Percentiles rank a stretch among this genome's conserved stretches.
Evolutionary conservation across 805 yeast species (phyloP).

Genomic region (Clavispora phyllophila): DNA sequence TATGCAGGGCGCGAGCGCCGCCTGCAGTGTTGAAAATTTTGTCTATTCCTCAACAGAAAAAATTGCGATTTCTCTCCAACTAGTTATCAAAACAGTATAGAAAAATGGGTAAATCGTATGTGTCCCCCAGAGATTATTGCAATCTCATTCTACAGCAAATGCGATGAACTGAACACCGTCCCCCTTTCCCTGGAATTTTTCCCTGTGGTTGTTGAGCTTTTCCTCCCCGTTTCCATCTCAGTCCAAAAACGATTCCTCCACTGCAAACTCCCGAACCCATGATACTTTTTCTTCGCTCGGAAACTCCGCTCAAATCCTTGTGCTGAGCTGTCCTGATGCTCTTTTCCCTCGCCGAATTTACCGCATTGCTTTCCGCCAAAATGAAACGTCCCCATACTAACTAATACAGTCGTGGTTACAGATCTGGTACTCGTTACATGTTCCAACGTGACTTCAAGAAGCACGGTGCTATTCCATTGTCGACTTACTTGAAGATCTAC

Average conservation of each 20-base stretch:
- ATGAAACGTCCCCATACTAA: slow-evolving; percentile 19
- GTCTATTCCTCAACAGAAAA: slow-evolving; percentile 10
- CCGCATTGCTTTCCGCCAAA: not conserved
- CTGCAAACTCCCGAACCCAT: no score
- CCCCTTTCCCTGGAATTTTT: not conserved
- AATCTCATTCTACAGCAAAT: slow-evolving; percentile 3
- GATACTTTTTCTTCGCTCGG: no score
- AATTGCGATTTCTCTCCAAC: slow-evolving; percentile 6
- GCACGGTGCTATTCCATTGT: slow-evolving; percentile 91
- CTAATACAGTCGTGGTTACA: slow-evolving; percentile 79
- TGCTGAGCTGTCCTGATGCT: no score
- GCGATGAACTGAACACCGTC: slow-evolving; percentile 1
- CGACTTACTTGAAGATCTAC: slow-evolving; percentile 96
- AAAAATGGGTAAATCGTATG: slow-evolving; percentile 31
- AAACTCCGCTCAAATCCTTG: no score
- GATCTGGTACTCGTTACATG: slow-evolving; percentile 99
- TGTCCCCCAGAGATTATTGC: slow-evolving; percentile 5
- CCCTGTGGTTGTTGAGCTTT: slow-evolving; percentile 1
- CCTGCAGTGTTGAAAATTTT: slow-evolving; percentile 17
- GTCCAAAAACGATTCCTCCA: not conserved
- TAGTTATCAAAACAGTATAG: slow-evolving; percentile 15
- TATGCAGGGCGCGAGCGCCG: slow-evolving; percentile 2
- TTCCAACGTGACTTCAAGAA: slow-evolving; percentile 99
- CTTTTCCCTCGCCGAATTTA: no score
- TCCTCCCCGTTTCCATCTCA: slow-evolving; percentile 2